Evolutionary conservation across 768 basidiomycete genomes (phyloP), one percentile per base, ranked within the genome.

Genomic region (Tricholoma saponaceum): DNA sequence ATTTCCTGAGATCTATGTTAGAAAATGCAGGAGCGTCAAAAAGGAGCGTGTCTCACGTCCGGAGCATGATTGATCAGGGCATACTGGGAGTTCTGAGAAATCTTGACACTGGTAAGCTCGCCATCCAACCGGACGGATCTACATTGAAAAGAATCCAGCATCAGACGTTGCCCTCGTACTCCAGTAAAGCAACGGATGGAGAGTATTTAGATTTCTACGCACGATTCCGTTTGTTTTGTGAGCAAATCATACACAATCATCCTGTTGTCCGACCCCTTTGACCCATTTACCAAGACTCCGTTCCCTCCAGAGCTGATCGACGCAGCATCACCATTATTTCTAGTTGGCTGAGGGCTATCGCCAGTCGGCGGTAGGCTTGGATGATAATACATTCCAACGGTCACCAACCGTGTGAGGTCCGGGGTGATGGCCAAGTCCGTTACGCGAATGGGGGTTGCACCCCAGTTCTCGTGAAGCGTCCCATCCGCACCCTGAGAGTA

Each of bases 21-120:
- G 51, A 51, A 60, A 57, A 51, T 22, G 47, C 54, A 25, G 51
- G 52, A 58, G 57, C 52, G 39, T 32, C 32, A 10, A 57, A 22
- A 52, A 46, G 57, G 0, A n/a, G 47, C n/a, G 9, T 10, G 57
- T 71, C 86, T 81, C 69, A 92, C 93, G 73, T 94, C 87, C 5
- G 92, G 92, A 37, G 90, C 82, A 67, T 90, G 89, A 67, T 89
- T 96, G 60, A 98, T 82, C 54, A 98, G 77, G 2, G 92, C 92
- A 66, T 84, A 92, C 60, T 84, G 87, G 30, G 93, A 96, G 73
- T 98, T 89, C 54, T 81, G 78, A 14, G 95, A 92, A 33, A 95
- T 78, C 70, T 86, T 89, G 63, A 97, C 86, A 70, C 92, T 94
- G 26, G 93, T 95, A 44, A 95, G 76, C 68, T 95, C 94, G 25